Conservation (phyloP, 164 flowering plant genomes). For the Vitis labrusca region DNA sequence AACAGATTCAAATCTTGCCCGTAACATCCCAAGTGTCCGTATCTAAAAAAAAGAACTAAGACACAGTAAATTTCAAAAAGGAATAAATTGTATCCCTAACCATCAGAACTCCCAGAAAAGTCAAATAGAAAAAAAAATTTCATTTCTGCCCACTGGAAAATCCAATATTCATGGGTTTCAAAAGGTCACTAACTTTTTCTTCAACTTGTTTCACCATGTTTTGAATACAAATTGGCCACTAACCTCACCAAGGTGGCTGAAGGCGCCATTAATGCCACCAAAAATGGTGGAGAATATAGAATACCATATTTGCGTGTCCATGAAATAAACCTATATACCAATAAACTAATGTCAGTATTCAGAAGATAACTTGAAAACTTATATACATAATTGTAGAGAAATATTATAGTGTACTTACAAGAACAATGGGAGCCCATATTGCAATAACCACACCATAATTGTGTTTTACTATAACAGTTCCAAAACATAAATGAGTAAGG, state of each 20-base stretch:
- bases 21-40: constrained; percentile 95
- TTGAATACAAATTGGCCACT: constrained; percentile 24
- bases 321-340: constrained; percentile 76
- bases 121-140: background rate
- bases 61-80: background rate
- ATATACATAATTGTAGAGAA: too few species aligned
- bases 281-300: constrained; percentile 84
- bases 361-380: background rate
- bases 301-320: constrained; percentile 99
- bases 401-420: constrained; percentile 52
- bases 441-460: constrained; percentile 81
- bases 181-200: background rate
- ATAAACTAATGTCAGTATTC: background rate
- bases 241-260: constrained; percentile 98
- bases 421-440: constrained; percentile 90
- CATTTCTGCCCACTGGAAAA: background rate
- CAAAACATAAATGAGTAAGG: constrained; percentile 19
- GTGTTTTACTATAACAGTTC: constrained; percentile 51
- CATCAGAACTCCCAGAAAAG: background rate
- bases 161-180: too few species aligned
- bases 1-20: constrained; percentile 86
- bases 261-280: constrained; percentile 94
- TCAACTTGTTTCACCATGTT: background rate
- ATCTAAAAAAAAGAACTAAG: constrained; percentile 42
- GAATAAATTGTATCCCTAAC: too few species aligned